phyloP scores from a whole-genome alignment of 1,284 basidiomycete species.

The Cystobasidium sp. region DNA sequence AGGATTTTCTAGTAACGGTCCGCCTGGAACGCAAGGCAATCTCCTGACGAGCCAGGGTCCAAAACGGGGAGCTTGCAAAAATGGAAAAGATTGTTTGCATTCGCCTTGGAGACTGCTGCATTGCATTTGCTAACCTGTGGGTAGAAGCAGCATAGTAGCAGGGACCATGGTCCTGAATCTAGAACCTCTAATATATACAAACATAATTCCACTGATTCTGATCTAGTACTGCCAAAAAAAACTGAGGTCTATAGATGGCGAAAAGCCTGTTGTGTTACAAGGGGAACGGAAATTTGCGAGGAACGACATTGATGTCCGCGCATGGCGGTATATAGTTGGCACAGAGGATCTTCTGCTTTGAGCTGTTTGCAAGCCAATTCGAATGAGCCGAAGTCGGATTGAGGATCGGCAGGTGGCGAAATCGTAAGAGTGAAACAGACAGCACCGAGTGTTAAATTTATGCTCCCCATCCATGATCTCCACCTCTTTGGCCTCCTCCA shows the following conservation, averaged over 20 bases:
- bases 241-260: background rate
- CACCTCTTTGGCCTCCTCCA: constrained; percentile 45
- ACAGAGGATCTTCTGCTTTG: background rate
- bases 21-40: too few species aligned
- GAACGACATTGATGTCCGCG: background rate
- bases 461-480: background rate
- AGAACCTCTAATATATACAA: constrained; percentile 5
- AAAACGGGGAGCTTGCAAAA: too few species aligned
- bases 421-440: background rate
- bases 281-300: background rate
- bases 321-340: background rate
- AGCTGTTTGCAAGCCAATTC: too few species aligned
- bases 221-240: constrained; percentile 5
- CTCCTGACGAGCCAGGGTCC: too few species aligned
- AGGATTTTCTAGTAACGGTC: too few species aligned
- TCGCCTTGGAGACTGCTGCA: too few species aligned
- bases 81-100: too few species aligned
- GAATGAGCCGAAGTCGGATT: background rate
- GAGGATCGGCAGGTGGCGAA: background rate
- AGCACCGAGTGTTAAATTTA: background rate
- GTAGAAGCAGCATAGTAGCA: too few species aligned
- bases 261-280: background rate
- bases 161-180: too few species aligned
- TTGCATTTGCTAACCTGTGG: too few species aligned
- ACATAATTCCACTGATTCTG: background rate